Evolutionary conservation across 2,329 filamentous ascomycete genomes (phyloP).

Genomic region (Apiospora marii): DNA sequence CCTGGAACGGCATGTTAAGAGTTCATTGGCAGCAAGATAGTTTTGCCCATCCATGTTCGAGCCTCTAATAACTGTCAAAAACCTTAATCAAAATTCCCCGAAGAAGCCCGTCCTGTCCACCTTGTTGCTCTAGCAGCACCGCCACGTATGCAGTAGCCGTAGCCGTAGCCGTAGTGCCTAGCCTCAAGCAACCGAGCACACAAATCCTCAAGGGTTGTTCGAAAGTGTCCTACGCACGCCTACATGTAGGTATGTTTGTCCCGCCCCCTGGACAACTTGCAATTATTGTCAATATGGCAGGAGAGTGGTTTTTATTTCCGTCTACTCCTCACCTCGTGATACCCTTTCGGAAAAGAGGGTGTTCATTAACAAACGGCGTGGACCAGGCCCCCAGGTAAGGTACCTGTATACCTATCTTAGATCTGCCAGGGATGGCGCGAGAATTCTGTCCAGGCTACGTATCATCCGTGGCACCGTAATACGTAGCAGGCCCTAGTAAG

Average conservation of each 20-base stretch:
- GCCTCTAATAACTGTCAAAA: constrained; percentile 18
- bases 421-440: constrained; percentile 23
- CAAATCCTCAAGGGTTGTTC: neutral
- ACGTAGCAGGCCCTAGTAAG: constrained; percentile 7
- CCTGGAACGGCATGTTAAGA: neutral
- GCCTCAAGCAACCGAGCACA: neutral
- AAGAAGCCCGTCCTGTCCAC: constrained; percentile 19
- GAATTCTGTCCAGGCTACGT: constrained; percentile 13
- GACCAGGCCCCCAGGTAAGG: neutral
- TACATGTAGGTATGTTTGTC: neutral
- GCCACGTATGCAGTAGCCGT: constrained; percentile 8
- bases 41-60: constrained; percentile 16
- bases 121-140: constrained; percentile 18
- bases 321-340: neutral
- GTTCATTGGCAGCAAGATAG: constrained; percentile 3
- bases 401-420: constrained; percentile 21
- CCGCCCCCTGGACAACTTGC: neutral
- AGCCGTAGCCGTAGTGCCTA: neutral
- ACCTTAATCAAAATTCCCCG: constrained; percentile 22
- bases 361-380: constrained; percentile 1
- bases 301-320: neutral
- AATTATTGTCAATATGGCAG: neutral
- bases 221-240: neutral
- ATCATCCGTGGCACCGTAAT: neutral
- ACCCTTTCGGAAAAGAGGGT: neutral